Percentiles rank a stretch among this genome's conserved stretches.
Evolutionary conservation across 2,329 filamentous ascomycete species (phyloP).

Genomic region (Diaporthe helianthi): DNA sequence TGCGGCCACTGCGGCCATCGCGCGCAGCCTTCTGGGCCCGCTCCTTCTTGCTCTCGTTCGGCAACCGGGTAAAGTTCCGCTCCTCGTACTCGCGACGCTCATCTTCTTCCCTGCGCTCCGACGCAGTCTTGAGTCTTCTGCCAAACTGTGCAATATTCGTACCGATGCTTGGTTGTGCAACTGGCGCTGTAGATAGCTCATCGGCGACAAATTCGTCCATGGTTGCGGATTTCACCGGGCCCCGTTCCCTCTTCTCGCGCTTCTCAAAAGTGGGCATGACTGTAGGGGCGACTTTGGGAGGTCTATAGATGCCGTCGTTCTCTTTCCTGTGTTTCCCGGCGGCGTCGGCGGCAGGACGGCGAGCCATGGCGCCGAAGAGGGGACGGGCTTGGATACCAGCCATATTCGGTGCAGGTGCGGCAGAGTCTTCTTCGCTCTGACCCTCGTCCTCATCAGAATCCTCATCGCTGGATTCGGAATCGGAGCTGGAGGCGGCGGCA

Average conservation of each 20-base stretch:
- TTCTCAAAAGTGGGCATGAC: conserved; percentile 76
- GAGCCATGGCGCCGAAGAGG: conserved; percentile 47
- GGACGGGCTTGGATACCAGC: conserved; percentile 44
- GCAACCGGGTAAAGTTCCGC: conserved; percentile 86
- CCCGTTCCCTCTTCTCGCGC: conserved; percentile 66
- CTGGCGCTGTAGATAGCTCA: conserved; percentile 81
- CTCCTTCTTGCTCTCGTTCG: conserved; percentile 88
- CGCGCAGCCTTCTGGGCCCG: conserved; percentile 67
- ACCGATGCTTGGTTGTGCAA: conserved; percentile 89
- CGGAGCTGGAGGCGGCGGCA: conserved; percentile 44
- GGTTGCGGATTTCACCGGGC: conserved; percentile 76
- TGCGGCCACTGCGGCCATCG: conserved; percentile 56
- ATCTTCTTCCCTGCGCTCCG: conserved; percentile 77
- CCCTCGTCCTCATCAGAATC: conserved; percentile 44
- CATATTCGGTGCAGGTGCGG: conserved; percentile 35
- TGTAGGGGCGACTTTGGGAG: conserved; percentile 86
- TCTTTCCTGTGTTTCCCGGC: conserved; percentile 46
- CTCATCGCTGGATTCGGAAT: conserved; percentile 44
- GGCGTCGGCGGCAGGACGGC: conserved; percentile 42
- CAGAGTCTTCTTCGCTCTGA: conserved; percentile 44
- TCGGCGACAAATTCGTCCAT: conserved; percentile 91
- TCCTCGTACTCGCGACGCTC: conserved; percentile 91
- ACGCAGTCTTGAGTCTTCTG: conserved; percentile 77
- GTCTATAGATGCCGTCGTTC: conserved; percentile 80
- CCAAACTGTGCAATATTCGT: conserved; percentile 85